phyloP scores from a whole-genome alignment of 2,329 filamentous ascomycete genomes.

The Blastomyces parvus region DNA sequence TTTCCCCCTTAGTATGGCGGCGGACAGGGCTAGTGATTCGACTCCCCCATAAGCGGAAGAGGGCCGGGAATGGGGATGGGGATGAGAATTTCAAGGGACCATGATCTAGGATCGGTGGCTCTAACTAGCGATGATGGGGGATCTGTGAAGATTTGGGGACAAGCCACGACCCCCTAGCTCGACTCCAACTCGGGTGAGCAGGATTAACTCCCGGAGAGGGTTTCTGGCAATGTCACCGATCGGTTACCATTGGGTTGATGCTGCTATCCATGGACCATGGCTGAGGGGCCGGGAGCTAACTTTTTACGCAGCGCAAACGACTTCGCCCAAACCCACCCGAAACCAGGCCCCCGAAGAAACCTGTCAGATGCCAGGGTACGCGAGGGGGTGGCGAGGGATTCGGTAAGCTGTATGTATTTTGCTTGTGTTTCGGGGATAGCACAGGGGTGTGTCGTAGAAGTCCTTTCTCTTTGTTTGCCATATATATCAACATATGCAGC shows the following conservation, averaged over 20 bases:
- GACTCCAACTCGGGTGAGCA: not conserved
- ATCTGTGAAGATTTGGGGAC: not conserved
- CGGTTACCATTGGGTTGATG: not conserved
- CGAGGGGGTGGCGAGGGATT: too few species aligned
- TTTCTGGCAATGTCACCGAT: not conserved
- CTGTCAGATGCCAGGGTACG: not conserved
- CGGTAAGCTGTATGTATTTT: too few species aligned
- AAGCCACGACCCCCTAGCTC: not conserved
- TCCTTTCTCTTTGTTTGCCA: too few species aligned
- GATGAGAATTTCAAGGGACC: not conserved
- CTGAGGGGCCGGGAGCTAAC: not conserved
- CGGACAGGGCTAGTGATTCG: not conserved
- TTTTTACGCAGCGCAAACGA: not conserved
- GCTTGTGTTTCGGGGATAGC: too few species aligned
- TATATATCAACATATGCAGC: too few species aligned
- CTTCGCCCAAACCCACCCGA: not conserved
- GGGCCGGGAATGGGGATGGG: too few species aligned
- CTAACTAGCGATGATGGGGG: not conserved
- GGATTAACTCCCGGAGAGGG: not conserved
- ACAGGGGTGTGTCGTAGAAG: too few species aligned
- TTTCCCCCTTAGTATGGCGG: not conserved
- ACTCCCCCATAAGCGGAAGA: not conserved
- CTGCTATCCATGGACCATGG: not conserved
- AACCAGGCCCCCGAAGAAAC: not conserved
- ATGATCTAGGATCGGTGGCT: conserved; percentile 1